phyloP scores from a whole-genome alignment of 2,329 filamentous ascomycete genomes.

The Phaeosphaeria sp. region DNA sequence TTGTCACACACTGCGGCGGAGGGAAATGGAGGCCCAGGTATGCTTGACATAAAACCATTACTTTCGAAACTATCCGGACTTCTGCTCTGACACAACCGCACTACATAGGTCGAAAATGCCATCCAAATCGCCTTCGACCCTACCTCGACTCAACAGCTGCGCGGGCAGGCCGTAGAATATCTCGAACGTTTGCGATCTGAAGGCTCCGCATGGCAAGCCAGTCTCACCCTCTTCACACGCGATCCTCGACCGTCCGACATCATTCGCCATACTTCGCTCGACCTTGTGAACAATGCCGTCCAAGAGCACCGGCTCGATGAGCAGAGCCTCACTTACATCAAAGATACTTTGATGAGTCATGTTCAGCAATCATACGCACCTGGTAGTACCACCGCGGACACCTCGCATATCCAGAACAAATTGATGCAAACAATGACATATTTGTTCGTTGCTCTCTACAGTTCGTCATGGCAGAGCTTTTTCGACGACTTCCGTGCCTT shows the following conservation, averaged over 20 bases:
- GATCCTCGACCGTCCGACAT: conserved; percentile 79
- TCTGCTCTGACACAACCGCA: neutral
- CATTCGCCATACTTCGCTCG: conserved; percentile 85
- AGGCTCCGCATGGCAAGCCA: conserved; percentile 88
- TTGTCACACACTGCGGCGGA: conserved; percentile 29
- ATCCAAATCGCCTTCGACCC: conserved; percentile 93
- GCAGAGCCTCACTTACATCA: conserved; percentile 75
- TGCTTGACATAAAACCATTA: conserved; percentile 5
- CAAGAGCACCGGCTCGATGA: conserved; percentile 78
- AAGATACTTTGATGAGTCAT: conserved; percentile 82
- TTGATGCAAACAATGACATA: conserved; percentile 94
- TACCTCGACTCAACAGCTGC: conserved; percentile 68
- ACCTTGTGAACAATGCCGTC: conserved; percentile 91
- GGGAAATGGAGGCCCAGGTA: conserved; percentile 50
- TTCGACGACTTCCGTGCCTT: conserved; percentile 87
- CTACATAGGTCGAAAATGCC: conserved; percentile 85
- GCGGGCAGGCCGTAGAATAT: conserved; percentile 89
- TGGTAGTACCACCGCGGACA: conserved; percentile 68
- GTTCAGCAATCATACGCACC: conserved; percentile 76
- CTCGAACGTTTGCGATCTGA: conserved; percentile 79
- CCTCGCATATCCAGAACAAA: conserved; percentile 88
- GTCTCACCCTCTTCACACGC: conserved; percentile 83
- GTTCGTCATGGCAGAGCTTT: conserved; percentile 84
- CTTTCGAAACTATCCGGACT: neutral
- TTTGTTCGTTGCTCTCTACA: conserved; percentile 88